Percentiles rank a stretch among this genome's conserved stretches.
These are phyloP conservation scores for Picochlorum sp. DNA, from an alignment of 139 green algal species.

Conservation along the genomic window DNA sequence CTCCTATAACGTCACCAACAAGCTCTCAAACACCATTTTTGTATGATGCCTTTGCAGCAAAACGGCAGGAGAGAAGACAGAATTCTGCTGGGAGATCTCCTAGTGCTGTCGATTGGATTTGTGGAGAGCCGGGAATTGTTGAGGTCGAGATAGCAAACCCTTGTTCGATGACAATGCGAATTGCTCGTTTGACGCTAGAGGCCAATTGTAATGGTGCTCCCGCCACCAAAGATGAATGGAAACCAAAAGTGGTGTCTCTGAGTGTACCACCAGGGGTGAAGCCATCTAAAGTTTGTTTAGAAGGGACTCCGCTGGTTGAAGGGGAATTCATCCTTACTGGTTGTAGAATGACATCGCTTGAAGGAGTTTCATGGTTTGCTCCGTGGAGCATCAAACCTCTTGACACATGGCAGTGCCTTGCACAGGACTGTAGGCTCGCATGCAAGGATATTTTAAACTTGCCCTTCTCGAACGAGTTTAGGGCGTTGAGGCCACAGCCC, in stretches of 20 bases:
- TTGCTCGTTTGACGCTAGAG: conserved; percentile 25
- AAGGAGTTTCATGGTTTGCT: conserved; percentile 38
- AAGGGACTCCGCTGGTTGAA: conserved; percentile 33
- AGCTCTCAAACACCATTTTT: conserved; percentile 43
- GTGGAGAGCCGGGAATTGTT: conserved; percentile 46
- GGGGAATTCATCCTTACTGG: conserved; percentile 43
- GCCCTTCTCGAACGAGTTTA: too few species aligned
- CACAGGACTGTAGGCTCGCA: too few species aligned
- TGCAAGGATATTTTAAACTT: too few species aligned
- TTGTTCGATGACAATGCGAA: conserved; percentile 32
- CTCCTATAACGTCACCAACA: conserved; percentile 1
- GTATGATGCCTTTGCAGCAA: conserved; percentile 54
- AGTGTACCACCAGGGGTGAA: conserved; percentile 37
- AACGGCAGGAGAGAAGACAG: conserved; percentile 20
- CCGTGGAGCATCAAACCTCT: conserved; percentile 20
- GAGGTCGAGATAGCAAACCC: conserved; percentile 66
- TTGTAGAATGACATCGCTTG: conserved; percentile 30
- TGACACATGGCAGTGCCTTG: too few species aligned
- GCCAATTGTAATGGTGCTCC: conserved; percentile 10
- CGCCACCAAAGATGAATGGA: conserved; percentile 21
- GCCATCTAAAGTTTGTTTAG: conserved; percentile 32
- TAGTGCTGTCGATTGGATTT: conserved; percentile 39
- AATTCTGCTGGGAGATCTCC: conserved; percentile 4
- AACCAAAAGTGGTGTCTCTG: conserved; percentile 25
- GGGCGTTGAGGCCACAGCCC: too few species aligned